phyloP scores from a whole-genome alignment of 768 basidiomycete genomes.

The Roridomyces roridus region DNA sequence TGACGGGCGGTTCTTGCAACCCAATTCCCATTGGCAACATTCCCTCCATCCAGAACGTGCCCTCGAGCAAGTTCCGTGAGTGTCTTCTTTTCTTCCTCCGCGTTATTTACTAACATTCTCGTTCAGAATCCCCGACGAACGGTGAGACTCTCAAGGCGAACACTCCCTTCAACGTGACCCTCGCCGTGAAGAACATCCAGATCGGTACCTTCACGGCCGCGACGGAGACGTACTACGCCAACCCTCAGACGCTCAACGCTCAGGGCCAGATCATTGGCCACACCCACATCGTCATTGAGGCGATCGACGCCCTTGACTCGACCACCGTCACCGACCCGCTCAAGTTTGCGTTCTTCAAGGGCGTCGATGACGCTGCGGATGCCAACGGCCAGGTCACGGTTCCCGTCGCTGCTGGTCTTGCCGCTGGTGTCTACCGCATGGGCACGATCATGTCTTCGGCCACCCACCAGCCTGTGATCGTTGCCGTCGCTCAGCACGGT shows the following conservation, averaged over 20 bases:
- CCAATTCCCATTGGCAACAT: slow-evolving; percentile 58
- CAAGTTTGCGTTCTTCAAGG: slow-evolving; percentile 73
- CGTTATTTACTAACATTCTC: neutral
- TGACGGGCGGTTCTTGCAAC: slow-evolving; percentile 58
- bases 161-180: slow-evolving; percentile 49
- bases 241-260: slow-evolving; percentile 54
- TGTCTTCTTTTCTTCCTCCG: neutral
- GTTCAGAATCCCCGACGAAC: slow-evolving; percentile 37
- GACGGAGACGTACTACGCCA: slow-evolving; percentile 52
- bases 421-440: slow-evolving; percentile 47
- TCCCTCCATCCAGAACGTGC: slow-evolving; percentile 48
- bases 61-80: slow-evolving; percentile 50
- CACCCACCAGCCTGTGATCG: slow-evolving; percentile 49
- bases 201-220: slow-evolving; percentile 61
- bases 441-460: slow-evolving; percentile 44
- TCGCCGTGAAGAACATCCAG: slow-evolving; percentile 43
- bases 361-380: slow-evolving; percentile 41
- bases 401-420: slow-evolving; percentile 38
- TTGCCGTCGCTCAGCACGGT: slow-evolving; percentile 51
- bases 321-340: slow-evolving; percentile 53
- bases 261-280: slow-evolving; percentile 56
- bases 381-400: slow-evolving; percentile 23
- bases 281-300: slow-evolving; percentile 62
- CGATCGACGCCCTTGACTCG: slow-evolving; percentile 46
- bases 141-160: slow-evolving; percentile 44